These are phyloP conservation scores for Coemansia reversa DNA, from an alignment of 192 early-diverging fungal species.

Conservation along the genomic window DNA sequence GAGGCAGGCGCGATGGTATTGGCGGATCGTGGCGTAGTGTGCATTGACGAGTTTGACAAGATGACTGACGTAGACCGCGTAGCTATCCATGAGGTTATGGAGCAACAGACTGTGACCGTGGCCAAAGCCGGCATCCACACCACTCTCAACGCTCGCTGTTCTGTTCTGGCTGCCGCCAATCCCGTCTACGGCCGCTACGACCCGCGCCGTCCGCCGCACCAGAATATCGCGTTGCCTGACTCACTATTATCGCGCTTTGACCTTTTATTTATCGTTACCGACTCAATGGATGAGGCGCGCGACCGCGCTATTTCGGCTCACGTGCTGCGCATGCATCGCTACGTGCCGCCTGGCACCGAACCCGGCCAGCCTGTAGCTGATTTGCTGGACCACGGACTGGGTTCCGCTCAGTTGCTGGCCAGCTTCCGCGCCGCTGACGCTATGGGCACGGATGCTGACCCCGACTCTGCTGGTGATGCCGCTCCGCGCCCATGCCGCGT, in stretches of 20 bases:
- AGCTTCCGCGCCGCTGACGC: constrained; percentile 30
- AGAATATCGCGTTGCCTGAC: constrained; percentile 95
- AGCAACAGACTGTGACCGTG: constrained; percentile 98
- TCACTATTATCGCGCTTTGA: constrained; percentile 97
- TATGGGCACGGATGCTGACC: constrained; percentile 46
- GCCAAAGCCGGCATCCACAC: constrained; percentile 99
- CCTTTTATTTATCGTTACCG: constrained; percentile 93
- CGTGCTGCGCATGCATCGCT: constrained; percentile 93
- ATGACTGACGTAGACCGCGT: constrained; percentile 97
- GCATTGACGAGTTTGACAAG: constrained; percentile 99
- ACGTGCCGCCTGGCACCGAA: constrained; percentile 78
- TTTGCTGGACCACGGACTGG: constrained; percentile 44
- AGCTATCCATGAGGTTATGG: constrained; percentile 99
- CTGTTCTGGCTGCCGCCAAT: constrained; percentile 96
- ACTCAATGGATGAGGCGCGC: constrained; percentile 80
- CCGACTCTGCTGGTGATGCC: constrained; percentile 51
- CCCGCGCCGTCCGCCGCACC: constrained; percentile 78
- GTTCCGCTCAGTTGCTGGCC: constrained; percentile 35
- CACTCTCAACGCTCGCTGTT: constrained; percentile 93
- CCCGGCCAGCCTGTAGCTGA: constrained; percentile 66
- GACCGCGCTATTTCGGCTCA: constrained; percentile 91
- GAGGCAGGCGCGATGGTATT: constrained; percentile 99
- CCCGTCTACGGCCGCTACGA: constrained; percentile 91
- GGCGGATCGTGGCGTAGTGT: constrained; percentile 94
- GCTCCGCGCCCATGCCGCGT: constrained; percentile 63